Base-by-base conservation (phyloP, 306 rosid genomes). In the Quercus ilex region DNA sequence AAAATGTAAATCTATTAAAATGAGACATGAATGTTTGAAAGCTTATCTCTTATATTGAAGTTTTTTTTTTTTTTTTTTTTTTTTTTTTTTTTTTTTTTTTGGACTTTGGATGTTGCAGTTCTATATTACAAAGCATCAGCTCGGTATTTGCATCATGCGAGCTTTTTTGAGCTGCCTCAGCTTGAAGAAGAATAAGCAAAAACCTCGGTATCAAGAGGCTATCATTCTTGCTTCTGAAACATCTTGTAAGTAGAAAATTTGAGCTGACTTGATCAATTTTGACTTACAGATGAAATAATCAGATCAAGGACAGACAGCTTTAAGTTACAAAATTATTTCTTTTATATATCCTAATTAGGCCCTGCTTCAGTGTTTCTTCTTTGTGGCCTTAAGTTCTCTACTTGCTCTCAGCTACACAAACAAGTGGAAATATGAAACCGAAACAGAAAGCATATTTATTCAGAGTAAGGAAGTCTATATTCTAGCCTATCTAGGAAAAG, bases 191-290 rank as follows among this genome's bases (percentile, higher is more conserved):
- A 52, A 53, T 10, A 81, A 63, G 76, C 81, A 75, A 64, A 84
- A 79, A 46, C 12, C 19, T 46, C 82, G 81, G 57, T 77, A 33
- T 7, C 89, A 85, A 56, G 77, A 79, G 12, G 63, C 70, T 25
- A 10, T 55, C 62, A 18, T 81, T 75, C 95, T 92, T 81, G 95
- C 93, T 76, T 88, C 86, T 0, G 91, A 92, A 80, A 90, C 97
- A 80, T 79, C 89, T 9, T 90, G 97, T 89, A 80, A 90, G 97
- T 83, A 71, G 57, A 77, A 69, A 38, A 25, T 12, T 69, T n/a
- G 18, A 19, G 55, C 55, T 71, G 41, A 51, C 31, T 69, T 82
- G 30, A 23, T 73, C 58, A 59, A 41, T 49, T 59, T 55, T 43
- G 21, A 19, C 49, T 9, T 70, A 3, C 43, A 21, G 31, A 11